These are phyloP conservation scores for Marasmius fiardii DNA, from an alignment of 1,284 basidiomycete species.

Conservation along the genomic window DNA sequence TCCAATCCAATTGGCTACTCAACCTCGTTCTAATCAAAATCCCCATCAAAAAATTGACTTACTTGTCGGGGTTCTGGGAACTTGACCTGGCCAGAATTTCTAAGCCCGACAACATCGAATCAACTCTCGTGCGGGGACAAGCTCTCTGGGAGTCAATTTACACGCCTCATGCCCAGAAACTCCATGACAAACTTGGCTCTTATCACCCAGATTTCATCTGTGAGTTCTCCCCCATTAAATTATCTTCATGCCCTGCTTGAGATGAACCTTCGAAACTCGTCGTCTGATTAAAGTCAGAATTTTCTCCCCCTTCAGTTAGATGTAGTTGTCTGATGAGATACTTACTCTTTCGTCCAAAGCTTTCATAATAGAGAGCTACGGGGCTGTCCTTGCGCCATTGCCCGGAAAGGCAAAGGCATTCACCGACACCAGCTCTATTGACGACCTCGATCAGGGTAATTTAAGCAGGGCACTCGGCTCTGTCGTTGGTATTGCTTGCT, in stretches of 20 bases:
- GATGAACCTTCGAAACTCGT: not conserved
- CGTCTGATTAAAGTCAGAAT: too few relatives aligned
- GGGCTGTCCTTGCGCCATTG: constrained; percentile 79
- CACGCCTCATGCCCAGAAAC: constrained; percentile 84
- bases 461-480: constrained; percentile 86
- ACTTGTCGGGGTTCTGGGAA: constrained; percentile 1
- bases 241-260: not conserved
- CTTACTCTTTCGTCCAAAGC: constrained; percentile 37
- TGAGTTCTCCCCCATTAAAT: constrained; percentile 25
- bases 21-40: not conserved
- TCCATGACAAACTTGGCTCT: constrained; percentile 82
- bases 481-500: constrained; percentile 86
- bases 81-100: constrained; percentile 44
- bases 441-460: constrained; percentile 69
- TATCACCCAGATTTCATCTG: constrained; percentile 87
- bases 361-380: constrained; percentile 94
- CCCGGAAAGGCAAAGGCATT: constrained; percentile 47
- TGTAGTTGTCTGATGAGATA: constrained; percentile 5
- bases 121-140: constrained; percentile 63
- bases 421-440: constrained; percentile 32
- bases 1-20: not conserved
- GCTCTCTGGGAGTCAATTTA: constrained; percentile 91
- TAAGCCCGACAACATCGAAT: constrained; percentile 61
- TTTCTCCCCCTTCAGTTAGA: not conserved
- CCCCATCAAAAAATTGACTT: not conserved